Evolutionary conservation across 2,329 filamentous ascomycete genomes (phyloP).

Genomic region (Calonectria ilicicola): DNA sequence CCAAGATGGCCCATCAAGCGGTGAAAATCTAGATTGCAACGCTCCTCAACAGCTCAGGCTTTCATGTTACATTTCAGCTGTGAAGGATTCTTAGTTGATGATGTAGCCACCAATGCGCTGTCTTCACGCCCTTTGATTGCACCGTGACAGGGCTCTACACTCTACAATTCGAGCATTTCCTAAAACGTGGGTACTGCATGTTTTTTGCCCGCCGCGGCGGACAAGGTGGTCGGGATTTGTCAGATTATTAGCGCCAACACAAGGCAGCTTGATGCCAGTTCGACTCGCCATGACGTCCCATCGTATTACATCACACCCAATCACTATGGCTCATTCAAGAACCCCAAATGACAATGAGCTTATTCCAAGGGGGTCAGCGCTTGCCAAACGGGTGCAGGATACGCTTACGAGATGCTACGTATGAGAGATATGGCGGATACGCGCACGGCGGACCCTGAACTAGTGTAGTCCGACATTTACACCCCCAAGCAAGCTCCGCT

Average conservation of each 20-base stretch:
- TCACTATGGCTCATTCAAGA: constrained; percentile 29
- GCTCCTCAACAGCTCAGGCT: not conserved
- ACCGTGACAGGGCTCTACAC: not conserved
- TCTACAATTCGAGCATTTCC: not conserved
- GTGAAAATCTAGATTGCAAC: constrained; percentile 15
- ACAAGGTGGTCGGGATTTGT: constrained; percentile 20
- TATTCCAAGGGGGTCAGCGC: constrained; percentile 29
- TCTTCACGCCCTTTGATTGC: constrained; percentile 6
- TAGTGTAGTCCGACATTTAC: constrained; percentile 37
- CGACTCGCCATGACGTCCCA: constrained; percentile 9
- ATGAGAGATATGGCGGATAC: constrained; percentile 18
- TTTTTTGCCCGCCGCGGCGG: constrained; percentile 33
- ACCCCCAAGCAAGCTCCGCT: constrained; percentile 30
- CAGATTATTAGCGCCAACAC: constrained; percentile 19
- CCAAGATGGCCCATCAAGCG: not conserved
- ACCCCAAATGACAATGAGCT: constrained; percentile 28
- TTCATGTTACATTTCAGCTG: constrained; percentile 19
- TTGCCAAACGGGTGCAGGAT: constrained; percentile 35
- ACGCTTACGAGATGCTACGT: constrained; percentile 38
- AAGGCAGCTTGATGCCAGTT: constrained; percentile 6
- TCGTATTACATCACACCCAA: constrained; percentile 11
- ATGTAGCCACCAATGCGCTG: constrained; percentile 9
- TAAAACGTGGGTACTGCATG: not conserved
- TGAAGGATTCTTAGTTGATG: constrained; percentile 13
- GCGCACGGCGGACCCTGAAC: constrained; percentile 33